Base-by-base conservation (phyloP, 805 yeast species). In the Candida glaebosa region DNA sequence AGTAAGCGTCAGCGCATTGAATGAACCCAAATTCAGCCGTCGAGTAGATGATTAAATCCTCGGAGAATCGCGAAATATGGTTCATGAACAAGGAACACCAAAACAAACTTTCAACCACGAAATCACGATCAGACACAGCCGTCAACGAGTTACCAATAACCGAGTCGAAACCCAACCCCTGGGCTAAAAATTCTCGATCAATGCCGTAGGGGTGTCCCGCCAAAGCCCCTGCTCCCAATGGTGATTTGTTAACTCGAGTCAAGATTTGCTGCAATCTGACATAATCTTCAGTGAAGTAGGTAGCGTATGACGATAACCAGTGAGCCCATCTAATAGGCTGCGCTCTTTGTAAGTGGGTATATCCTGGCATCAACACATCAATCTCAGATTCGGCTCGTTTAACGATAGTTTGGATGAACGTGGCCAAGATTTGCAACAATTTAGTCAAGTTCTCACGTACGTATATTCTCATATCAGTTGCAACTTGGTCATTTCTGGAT, bases 291-390 rank as follows among this genome's bases (percentile, higher is more conserved):
- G 90, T 79, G 65, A 93, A 84, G 60, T 90, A 93, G 2, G 99
- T 91, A 30, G 96, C 97, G 58, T 93, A 91, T 61, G 88, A 82
- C 51, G 91, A 80, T 51, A 93, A 73, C 96, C 97, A 91, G 63
- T 93, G 99, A 1, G 97, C 75, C 99, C 99, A 93, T 69, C 99
- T 81, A 58, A 93, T 93, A n/a, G 99, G 99, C 68, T 90, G 99
- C 2, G 98, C 98, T 63, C 96, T 85, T 74, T 93, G 99, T 61
- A 93, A 73, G 69, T 93, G 99, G 10, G 99, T 93, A 71, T 93
- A 93, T 34, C 99, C 99, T 8, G 99, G 99, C 98, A 93, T 93
- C 58, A 93, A 75, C 15, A 84, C 85, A 53, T 85, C 95, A 45
- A 93, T 86, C 67, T 93, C 99, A 25, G 74, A 61, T 56, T 79